These are phyloP conservation scores for Pseudocercospora ulei DNA, from an alignment of 2,329 filamentous ascomycete genomes.

Conservation along the genomic window DNA sequence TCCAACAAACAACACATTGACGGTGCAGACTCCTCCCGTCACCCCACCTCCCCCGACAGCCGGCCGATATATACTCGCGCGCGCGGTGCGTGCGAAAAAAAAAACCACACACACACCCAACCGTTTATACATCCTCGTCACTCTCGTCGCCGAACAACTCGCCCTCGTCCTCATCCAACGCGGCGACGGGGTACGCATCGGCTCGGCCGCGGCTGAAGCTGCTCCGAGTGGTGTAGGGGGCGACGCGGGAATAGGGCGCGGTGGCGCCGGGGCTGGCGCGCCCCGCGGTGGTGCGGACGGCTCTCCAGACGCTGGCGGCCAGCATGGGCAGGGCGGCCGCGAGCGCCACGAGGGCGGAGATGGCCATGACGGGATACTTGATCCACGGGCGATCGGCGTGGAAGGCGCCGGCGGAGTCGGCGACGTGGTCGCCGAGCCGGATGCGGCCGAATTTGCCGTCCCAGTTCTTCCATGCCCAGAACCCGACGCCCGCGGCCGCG, in stretches of 20 bases:
- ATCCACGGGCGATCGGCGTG: slow-evolving; percentile 68
- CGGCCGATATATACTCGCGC: no score
- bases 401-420: slow-evolving; percentile 38
- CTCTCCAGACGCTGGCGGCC: slow-evolving; percentile 62
- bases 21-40: no score
- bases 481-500: slow-evolving; percentile 63
- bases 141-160: slow-evolving; percentile 78
- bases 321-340: slow-evolving; percentile 55
- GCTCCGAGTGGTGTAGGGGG: slow-evolving; percentile 72
- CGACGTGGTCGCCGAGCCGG: slow-evolving; percentile 60
- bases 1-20: no score
- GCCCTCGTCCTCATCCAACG: slow-evolving; percentile 86
- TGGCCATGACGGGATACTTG: slow-evolving; percentile 55
- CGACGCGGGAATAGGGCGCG: slow-evolving; percentile 43
- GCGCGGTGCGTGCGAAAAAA: no score
- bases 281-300: slow-evolving; percentile 44
- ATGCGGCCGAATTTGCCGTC: slow-evolving; percentile 82
- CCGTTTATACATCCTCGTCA: slow-evolving; percentile 68
- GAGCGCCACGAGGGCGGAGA: slow-evolving; percentile 49
- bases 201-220: slow-evolving; percentile 78
- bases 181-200: slow-evolving; percentile 68
- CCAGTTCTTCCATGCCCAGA: slow-evolving; percentile 78
- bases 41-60: no score
- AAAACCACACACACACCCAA: no score
- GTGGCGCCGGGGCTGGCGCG: slow-evolving; percentile 41